phyloP scores from a whole-genome alignment of 441 rosid species.

The Rhodomyrtus psidioides region DNA sequence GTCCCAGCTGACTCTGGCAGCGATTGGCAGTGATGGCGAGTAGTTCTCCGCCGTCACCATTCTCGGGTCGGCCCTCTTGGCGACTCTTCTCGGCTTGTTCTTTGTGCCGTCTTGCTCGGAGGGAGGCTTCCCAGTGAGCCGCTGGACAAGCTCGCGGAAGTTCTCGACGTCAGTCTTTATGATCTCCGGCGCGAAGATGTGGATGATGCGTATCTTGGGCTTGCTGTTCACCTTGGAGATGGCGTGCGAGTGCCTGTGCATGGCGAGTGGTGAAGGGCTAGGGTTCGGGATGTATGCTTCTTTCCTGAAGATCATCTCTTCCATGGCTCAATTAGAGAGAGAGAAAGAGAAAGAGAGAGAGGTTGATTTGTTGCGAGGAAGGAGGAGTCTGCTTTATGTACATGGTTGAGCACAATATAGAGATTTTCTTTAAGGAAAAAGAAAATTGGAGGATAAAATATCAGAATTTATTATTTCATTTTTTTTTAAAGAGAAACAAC shows the following conservation, averaged over 20 bases:
- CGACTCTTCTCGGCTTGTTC: slow-evolving; percentile 10
- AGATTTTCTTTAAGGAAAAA: background rate
- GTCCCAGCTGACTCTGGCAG: background rate
- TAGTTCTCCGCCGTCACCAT: background rate
- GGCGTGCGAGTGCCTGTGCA: slow-evolving; percentile 42
- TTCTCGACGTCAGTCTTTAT: slow-evolving; percentile 16
- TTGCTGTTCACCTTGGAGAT: slow-evolving; percentile 41
- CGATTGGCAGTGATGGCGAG: background rate
- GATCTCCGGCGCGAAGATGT: slow-evolving; percentile 16
- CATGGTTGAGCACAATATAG: background rate
- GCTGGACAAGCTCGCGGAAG: slow-evolving; percentile 17
- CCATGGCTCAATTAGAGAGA: slow-evolving; percentile 16
- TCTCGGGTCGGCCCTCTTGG: slow-evolving; percentile 11
- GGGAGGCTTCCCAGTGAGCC: slow-evolving; percentile 20
- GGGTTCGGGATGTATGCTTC: slow-evolving; percentile 4
- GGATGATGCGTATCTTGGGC: slow-evolving; percentile 22
- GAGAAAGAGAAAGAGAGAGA: background rate
- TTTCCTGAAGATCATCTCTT: slow-evolving; percentile 9
- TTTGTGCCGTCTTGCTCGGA: slow-evolving; percentile 11
- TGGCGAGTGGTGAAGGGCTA: slow-evolving; percentile 26
- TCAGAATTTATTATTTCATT: background rate
- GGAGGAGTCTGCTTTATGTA: background rate
- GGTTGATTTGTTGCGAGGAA: slow-evolving; percentile 19
- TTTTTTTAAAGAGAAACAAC: background rate
- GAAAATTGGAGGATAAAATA: background rate